These are phyloP conservation scores for Gonapodya sp. DNA, from an alignment of 192 early-diverging fungal genomes.

Conservation along the genomic window DNA sequence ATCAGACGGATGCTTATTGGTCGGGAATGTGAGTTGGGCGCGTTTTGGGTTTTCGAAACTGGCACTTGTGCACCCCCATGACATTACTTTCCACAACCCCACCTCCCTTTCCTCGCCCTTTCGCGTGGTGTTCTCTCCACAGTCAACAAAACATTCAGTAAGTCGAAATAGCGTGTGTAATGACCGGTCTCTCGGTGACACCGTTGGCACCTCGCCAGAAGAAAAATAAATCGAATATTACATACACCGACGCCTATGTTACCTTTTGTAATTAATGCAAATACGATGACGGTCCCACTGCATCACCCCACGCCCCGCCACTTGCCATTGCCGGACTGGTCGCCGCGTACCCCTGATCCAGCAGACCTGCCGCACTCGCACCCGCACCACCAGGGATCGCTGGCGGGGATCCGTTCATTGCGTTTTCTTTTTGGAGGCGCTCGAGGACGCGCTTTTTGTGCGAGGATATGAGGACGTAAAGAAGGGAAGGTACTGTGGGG, in stretches of 20 bases:
- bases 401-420: neutral
- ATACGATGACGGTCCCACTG: neutral
- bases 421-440: neutral
- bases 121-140: neutral
- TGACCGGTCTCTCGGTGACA: neutral
- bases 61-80: no score
- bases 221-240: neutral
- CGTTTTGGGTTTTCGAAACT: neutral
- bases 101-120: neutral
- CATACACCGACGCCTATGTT: no score
- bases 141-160: neutral
- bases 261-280: neutral
- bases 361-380: neutral
- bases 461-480: neutral
- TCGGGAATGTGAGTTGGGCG: neutral
- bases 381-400: neutral
- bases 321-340: no score
- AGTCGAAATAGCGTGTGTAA: neutral
- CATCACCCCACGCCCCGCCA: neutral
- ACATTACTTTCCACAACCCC: neutral
- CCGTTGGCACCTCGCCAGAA: neutral
- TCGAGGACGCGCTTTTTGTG: neutral
- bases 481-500: neutral
- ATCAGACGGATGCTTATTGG: constrained; percentile 89
- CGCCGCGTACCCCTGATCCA: neutral